A percentile compares a stretch with the other conserved stretches of the same genome.
phyloP scores from a whole-genome alignment of 1,284 basidiomycete genomes.

The Anthracocystis walkeri region DNA sequence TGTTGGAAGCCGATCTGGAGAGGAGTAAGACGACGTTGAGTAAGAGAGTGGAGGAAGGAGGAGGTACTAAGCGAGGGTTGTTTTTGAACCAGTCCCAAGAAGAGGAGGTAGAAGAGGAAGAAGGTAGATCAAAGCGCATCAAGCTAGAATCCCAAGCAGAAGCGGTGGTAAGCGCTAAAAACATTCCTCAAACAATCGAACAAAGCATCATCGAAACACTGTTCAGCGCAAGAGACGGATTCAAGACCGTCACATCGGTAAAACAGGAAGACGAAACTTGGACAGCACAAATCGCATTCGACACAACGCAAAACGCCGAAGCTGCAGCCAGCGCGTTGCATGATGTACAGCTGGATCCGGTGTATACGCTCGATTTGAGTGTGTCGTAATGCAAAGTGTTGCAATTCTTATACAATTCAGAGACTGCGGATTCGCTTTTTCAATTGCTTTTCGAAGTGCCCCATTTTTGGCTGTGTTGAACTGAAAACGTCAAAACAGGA shows the following conservation, averaged over 20 bases:
- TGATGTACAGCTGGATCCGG: slow-evolving; percentile 82
- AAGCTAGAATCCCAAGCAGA: slow-evolving; percentile 35
- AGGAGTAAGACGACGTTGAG: slow-evolving; percentile 10
- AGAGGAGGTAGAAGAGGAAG: slow-evolving; percentile 75
- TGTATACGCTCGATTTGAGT: slow-evolving; percentile 17
- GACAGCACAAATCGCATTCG: slow-evolving; percentile 74
- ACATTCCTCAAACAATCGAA: slow-evolving; percentile 72
- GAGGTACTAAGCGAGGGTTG: slow-evolving; percentile 37
- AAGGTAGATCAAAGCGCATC: slow-evolving; percentile 73
- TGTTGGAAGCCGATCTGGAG: slow-evolving; percentile 50
- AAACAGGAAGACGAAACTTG: slow-evolving; percentile 75
- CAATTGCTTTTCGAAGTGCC: too few relatives aligned
- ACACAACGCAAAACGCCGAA: slow-evolving; percentile 78
- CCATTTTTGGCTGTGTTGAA: too few relatives aligned
- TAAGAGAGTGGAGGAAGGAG: slow-evolving; percentile 5
- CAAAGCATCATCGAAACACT: slow-evolving; percentile 5
- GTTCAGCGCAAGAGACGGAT: slow-evolving; percentile 13
- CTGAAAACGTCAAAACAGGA: too few relatives aligned
- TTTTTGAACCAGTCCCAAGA: slow-evolving; percentile 72
- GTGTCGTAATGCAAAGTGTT: neutral
- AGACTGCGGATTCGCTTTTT: too few relatives aligned
- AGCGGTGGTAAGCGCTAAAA: slow-evolving; percentile 75
- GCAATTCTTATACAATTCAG: too few relatives aligned
- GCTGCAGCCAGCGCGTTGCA: slow-evolving; percentile 82
- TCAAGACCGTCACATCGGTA: neutral